phyloP scores from a whole-genome alignment of 2,329 filamentous ascomycete species.

The Corynespora cassiicola region DNA sequence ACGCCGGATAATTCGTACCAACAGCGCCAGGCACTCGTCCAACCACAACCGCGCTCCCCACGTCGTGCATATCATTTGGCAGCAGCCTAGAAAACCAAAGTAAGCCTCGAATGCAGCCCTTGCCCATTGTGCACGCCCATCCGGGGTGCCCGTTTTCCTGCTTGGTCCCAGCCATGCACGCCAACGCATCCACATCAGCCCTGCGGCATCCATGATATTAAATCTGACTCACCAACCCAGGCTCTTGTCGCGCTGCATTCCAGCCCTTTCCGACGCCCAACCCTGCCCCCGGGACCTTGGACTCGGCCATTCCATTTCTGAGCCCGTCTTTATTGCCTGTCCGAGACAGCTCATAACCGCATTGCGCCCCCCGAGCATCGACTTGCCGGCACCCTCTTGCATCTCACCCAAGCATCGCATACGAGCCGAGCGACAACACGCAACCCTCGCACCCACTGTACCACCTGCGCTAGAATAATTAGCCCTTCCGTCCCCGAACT shows the following conservation, averaged over 20 bases:
- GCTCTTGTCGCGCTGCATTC: slow-evolving; percentile 29
- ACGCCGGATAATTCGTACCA: slow-evolving; percentile 25
- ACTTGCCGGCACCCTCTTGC: slow-evolving; percentile 12
- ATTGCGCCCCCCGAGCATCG: slow-evolving; percentile 21
- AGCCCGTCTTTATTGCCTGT: slow-evolving; percentile 35
- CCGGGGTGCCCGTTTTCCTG: slow-evolving; percentile 27
- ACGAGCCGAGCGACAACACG: slow-evolving; percentile 15
- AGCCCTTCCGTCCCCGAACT: slow-evolving; percentile 20
- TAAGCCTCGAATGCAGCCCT: slow-evolving; percentile 40
- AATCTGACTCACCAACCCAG: slow-evolving; percentile 44
- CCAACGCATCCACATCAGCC: slow-evolving; percentile 42
- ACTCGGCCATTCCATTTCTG: slow-evolving; percentile 34
- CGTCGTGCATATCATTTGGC: slow-evolving; percentile 14
- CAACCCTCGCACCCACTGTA: slow-evolving; percentile 6
- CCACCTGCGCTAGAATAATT: slow-evolving; percentile 24
- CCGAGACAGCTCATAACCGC: slow-evolving; percentile 39
- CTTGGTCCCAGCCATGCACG: slow-evolving; percentile 21
- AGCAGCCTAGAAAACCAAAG: slow-evolving; percentile 29
- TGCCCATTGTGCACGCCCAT: slow-evolving; percentile 25
- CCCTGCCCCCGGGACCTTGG: slow-evolving; percentile 22
- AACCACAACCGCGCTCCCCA: slow-evolving; percentile 20
- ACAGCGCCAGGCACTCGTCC: slow-evolving; percentile 22
- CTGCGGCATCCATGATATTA: slow-evolving; percentile 37
- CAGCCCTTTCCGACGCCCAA: slow-evolving; percentile 20
- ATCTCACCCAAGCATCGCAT: slow-evolving; percentile 25